Conservation (phyloP, 805 yeast species). For the Cyberlindnera nakhonratchasimensis region DNA sequence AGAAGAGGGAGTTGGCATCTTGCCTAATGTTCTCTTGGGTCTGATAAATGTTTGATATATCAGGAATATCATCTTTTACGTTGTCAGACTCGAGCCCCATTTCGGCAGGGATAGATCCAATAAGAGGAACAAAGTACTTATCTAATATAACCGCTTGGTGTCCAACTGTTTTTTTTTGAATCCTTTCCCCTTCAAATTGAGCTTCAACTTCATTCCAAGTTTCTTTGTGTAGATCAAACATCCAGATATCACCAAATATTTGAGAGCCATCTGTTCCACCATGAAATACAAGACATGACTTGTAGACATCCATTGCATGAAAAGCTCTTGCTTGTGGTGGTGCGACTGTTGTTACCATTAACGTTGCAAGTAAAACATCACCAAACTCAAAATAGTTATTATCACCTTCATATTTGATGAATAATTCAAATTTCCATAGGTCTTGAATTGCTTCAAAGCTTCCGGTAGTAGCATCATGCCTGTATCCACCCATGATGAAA, state of each 20-base stretch:
- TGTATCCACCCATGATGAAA: constrained; percentile 50
- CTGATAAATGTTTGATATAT: constrained; percentile 12
- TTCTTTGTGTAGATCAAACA: constrained; percentile 42
- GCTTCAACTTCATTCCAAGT: constrained; percentile 35
- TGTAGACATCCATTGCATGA: constrained; percentile 29
- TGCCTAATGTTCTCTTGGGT: not conserved
- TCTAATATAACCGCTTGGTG: constrained; percentile 21
- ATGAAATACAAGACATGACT: constrained; percentile 23
- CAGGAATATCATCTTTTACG: constrained; percentile 8
- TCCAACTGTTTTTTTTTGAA: constrained; percentile 17
- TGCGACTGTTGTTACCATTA: constrained; percentile 21
- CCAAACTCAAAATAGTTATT: constrained; percentile 36
- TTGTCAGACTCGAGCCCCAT: not conserved
- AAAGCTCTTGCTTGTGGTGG: constrained; percentile 33
- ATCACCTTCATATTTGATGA: constrained; percentile 34
- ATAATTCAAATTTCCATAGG: constrained; percentile 40
- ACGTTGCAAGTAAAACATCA: constrained; percentile 34
- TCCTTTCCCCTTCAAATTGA: constrained; percentile 24
- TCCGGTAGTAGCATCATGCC: constrained; percentile 22
- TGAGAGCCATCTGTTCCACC: constrained; percentile 35
- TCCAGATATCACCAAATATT: constrained; percentile 49
- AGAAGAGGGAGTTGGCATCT: not conserved
- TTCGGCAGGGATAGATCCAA: constrained; percentile 5
- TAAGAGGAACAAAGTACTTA: constrained; percentile 16
- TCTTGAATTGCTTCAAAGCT: constrained; percentile 37